A percentile compares a stretch with the other conserved stretches of the same genome.
phyloP scores from a whole-genome alignment of 1,284 basidiomycete species.

The Anthracocystis setariae region DNA sequence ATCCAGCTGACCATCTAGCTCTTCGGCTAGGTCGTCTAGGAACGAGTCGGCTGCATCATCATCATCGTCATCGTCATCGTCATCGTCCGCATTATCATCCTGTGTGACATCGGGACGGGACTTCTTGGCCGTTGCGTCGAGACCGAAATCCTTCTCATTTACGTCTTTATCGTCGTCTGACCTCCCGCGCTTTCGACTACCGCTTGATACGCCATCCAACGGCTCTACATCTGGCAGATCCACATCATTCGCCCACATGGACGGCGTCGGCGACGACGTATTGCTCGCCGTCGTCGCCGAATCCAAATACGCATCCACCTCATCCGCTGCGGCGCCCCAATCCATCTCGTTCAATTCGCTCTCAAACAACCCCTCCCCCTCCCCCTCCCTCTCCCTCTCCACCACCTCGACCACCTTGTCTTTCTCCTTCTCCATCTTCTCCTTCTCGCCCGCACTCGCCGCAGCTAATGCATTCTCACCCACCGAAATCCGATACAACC shows the following conservation, averaged over 20 bases:
- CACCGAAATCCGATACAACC: conserved; percentile 72
- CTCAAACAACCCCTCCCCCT: conserved; percentile 31
- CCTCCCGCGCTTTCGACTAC: not conserved
- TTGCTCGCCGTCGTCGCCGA: conserved; percentile 53
- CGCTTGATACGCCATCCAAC: not conserved
- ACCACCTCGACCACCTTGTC: not conserved
- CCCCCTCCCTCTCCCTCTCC: not conserved
- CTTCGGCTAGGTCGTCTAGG: conserved; percentile 57
- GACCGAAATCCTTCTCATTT: conserved; percentile 8
- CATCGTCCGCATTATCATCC: conserved; percentile 48
- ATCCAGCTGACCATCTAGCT: conserved; percentile 59
- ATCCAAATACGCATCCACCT: conserved; percentile 82
- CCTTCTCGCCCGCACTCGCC: conserved; percentile 2
- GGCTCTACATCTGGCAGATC: conserved; percentile 34
- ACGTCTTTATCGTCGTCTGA: conserved; percentile 15
- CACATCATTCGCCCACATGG: conserved; percentile 27
- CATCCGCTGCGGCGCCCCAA: conserved; percentile 83
- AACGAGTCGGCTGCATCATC: conserved; percentile 52
- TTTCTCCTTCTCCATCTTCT: conserved; percentile 2
- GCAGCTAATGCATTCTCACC: conserved; percentile 20
- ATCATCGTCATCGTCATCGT: conserved; percentile 29
- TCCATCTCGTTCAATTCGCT: conserved; percentile 57
- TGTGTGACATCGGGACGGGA: conserved; percentile 29
- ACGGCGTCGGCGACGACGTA: conserved; percentile 30
- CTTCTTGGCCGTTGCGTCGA: conserved; percentile 51